Evolutionary conservation across 208 protist species (phyloP).

Genomic region (Crithidia expoeki): DNA sequence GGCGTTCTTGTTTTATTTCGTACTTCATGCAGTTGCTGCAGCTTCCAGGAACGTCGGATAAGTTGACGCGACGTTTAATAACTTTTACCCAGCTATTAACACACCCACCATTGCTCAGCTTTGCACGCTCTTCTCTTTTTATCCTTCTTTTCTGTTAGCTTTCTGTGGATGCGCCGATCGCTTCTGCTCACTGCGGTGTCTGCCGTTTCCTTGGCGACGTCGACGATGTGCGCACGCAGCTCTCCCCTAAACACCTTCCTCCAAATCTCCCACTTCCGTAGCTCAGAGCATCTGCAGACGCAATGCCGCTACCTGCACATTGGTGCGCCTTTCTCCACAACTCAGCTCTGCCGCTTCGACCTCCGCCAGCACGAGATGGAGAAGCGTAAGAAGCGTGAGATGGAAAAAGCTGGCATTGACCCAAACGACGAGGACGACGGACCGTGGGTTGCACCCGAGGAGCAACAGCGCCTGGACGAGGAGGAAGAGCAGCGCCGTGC

Average conservation of each 20-base stretch:
- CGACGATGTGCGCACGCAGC: conserved; percentile 7
- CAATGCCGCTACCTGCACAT: conserved; percentile 10
- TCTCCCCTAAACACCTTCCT: not conserved
- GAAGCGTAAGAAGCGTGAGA: conserved; percentile 66
- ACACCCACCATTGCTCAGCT: no score
- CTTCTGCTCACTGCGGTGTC: not conserved
- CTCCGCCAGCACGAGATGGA: conserved; percentile 79
- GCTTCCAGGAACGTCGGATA: no score
- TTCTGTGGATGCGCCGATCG: not conserved
- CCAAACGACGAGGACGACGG: conserved; percentile 57
- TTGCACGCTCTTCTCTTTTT: no score
- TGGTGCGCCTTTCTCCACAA: conserved; percentile 10
- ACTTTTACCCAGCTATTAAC: no score
- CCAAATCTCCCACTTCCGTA: not conserved
- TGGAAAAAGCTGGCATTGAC: conserved; percentile 76
- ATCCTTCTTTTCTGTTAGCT: no score
- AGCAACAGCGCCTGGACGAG: conserved; percentile 76
- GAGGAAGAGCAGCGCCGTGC: conserved; percentile 48
- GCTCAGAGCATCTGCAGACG: not conserved
- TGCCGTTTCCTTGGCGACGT: not conserved
- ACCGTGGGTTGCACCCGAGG: conserved; percentile 74
- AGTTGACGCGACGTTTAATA: no score
- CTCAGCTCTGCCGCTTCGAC: conserved; percentile 57
- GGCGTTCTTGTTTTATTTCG: no score
- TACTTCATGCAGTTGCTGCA: no score